Conservation (phyloP, 352 stramenopile species). For the Phytopythium montanum region DNA sequence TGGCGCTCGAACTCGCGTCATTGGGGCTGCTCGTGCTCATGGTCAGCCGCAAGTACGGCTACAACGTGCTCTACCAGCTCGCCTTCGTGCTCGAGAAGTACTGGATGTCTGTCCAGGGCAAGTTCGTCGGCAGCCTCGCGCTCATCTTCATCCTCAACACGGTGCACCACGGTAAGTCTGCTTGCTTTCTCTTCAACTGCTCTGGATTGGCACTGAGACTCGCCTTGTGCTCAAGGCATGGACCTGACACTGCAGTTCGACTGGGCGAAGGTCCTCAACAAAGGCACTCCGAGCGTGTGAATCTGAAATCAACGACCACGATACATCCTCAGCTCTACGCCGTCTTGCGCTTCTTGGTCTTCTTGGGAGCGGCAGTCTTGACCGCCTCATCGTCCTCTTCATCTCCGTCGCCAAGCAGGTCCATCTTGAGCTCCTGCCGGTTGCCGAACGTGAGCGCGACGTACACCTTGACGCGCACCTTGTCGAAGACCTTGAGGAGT, state of each 20-base stretch:
- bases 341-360: constrained; percentile 1
- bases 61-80: constrained; percentile 22
- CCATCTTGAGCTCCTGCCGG: constrained; percentile 83
- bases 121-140: constrained; percentile 18
- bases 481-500: constrained; percentile 75
- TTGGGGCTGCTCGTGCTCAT: constrained; percentile 17
- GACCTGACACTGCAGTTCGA: constrained; percentile 18
- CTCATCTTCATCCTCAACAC: constrained; percentile 28
- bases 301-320: background rate
- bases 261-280: constrained; percentile 15
- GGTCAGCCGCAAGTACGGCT: constrained; percentile 21
- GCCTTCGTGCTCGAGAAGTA: constrained; percentile 34
- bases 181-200: background rate
- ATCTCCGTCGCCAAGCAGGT: constrained; percentile 53
- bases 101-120: constrained; percentile 20
- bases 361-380: background rate
- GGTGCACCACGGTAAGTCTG: constrained; percentile 2
- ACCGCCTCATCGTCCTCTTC: constrained; percentile 8
- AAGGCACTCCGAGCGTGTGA: background rate
- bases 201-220: background rate
- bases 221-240: constrained; percentile 5
- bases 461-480: constrained; percentile 76
- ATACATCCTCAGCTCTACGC: constrained; percentile 1
- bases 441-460: constrained; percentile 75
- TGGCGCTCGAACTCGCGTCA: constrained; percentile 9